Conservation (phyloP, 441 rosid species). For the Gossypium schwendimanii region DNA sequence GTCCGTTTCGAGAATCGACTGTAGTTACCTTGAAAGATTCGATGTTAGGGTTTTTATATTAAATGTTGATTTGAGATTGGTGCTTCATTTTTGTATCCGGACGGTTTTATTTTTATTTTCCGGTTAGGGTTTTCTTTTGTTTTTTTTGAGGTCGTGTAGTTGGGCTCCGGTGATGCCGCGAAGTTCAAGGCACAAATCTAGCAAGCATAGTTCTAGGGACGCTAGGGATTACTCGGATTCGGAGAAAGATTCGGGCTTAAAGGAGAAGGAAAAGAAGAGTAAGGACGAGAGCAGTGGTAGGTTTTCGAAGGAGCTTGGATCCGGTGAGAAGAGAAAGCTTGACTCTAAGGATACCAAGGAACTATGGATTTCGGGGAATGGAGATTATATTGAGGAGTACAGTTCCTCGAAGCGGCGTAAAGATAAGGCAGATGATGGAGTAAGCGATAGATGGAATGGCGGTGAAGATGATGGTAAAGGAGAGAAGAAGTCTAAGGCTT, state of each 20-base stretch:
- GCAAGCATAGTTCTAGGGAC: constrained; percentile 75
- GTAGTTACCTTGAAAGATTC: neutral
- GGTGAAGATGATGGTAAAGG: constrained; percentile 50
- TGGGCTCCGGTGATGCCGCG: constrained; percentile 54
- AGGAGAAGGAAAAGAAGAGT: constrained; percentile 65
- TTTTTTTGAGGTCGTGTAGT: constrained; percentile 8
- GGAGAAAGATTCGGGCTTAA: constrained; percentile 61
- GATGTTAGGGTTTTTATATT: constrained; percentile 14
- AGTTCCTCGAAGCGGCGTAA: constrained; percentile 56
- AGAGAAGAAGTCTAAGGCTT: constrained; percentile 47
- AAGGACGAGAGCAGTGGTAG: constrained; percentile 49
- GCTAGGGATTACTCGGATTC: constrained; percentile 82
- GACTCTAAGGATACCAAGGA: constrained; percentile 51
- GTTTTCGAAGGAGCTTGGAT: constrained; percentile 49
- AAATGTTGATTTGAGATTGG: constrained; percentile 13
- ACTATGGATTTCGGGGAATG: constrained; percentile 40
- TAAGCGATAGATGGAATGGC: constrained; percentile 71
- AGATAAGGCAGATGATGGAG: constrained; percentile 50
- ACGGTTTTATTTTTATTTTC: neutral
- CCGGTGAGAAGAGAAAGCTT: constrained; percentile 59
- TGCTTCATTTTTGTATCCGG: constrained; percentile 8
- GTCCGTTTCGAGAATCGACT: neutral
- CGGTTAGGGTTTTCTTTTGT: neutral
- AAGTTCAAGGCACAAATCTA: constrained; percentile 90
- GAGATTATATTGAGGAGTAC: constrained; percentile 49